A percentile compares a stretch with the other conserved stretches of the same genome.
Evolutionary conservation across 108 stramenopile species (phyloP).

Genomic region (Chaetoceros muelleri): DNA sequence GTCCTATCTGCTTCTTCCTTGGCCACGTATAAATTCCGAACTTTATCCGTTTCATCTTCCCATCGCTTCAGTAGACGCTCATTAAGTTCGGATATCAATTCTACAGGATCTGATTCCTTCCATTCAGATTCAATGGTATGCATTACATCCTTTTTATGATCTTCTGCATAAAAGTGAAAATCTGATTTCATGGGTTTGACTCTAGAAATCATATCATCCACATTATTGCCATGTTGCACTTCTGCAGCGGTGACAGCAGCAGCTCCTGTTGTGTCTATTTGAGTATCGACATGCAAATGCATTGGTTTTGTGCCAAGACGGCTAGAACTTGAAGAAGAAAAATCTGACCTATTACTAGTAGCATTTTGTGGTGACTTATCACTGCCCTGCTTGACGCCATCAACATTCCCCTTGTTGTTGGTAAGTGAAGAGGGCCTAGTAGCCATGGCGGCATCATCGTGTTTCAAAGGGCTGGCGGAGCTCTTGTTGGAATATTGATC

Average conservation of each 20-base stretch:
- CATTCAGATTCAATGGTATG: conserved; percentile 6
- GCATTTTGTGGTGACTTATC: no score
- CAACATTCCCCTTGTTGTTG: no score
- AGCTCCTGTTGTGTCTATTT: background rate
- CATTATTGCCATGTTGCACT: background rate
- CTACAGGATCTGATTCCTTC: conserved; percentile 24
- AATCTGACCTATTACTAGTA: no score
- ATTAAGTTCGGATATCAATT: conserved; percentile 53
- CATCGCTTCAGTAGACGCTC: conserved; percentile 53
- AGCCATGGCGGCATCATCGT: no score
- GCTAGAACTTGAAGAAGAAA: no score
- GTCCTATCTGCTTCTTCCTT: conserved; percentile 72
- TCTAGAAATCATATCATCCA: background rate
- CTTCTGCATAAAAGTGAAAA: conserved; percentile 70
- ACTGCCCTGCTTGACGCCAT: no score
- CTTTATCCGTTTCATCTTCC: conserved; percentile 40
- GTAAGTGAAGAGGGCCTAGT: no score
- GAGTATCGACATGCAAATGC: background rate
- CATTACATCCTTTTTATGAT: conserved; percentile 20
- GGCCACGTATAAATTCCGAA: conserved; percentile 36
- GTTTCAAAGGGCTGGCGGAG: no score
- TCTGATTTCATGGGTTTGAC: conserved; percentile 79
- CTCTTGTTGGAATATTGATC: no score
- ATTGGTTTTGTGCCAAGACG: no score
- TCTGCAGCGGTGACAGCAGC: background rate